Evolutionary conservation across 2,329 filamentous ascomycete species (phyloP), one percentile per base, ranked within the genome.

Genomic region (Trichophyton simii): DNA sequence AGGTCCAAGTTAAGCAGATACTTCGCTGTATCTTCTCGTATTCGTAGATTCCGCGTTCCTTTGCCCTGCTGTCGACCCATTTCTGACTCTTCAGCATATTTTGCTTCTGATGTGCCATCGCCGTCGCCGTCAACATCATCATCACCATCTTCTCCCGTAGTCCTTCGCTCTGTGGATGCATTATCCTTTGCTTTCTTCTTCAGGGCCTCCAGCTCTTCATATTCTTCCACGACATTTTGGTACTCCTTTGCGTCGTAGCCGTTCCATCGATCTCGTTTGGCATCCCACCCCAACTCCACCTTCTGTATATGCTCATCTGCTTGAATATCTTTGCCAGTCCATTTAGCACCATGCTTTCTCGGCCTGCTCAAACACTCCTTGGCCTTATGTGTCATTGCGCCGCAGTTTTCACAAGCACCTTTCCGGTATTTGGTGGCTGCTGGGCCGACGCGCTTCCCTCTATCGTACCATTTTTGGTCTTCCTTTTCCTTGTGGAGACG

Each of bases 341-440:
- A 96, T 72, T 87, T 91, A 9, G 94, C 94, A 65, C 94, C 92
- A 61, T 87, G 85, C 59, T 95, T 95, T 63, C 94, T 84, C 34
- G 91, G 94, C 60, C 94, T 83, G 69, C 87, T 90, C 58, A 99
- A 77, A 71, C 94, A 99, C 71, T 97, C 92, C 72, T 95, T 96
- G 59, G 85, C 87, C 76, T 95, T 95, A 77, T 99, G 94, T 66
- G 89, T 91, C 88, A 97, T 95, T 62, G 91, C 87, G 69, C 94
- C 94, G 77, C 94, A 99, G 76, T 99, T 99, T 76, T 97, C 92
- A 77, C 94, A 99, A 60, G 94, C 92, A 71, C 95, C 94, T 78
- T 97, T 99, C 66, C 95, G 89, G 73, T 89, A 99, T 72, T 96
- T 99, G 66, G 94, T 99, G 58, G 92, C 91, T 0, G 91, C 91